These are phyloP conservation scores for Cercospora janseana DNA, from an alignment of 2,329 filamentous ascomycete species.

Conservation along the genomic window DNA sequence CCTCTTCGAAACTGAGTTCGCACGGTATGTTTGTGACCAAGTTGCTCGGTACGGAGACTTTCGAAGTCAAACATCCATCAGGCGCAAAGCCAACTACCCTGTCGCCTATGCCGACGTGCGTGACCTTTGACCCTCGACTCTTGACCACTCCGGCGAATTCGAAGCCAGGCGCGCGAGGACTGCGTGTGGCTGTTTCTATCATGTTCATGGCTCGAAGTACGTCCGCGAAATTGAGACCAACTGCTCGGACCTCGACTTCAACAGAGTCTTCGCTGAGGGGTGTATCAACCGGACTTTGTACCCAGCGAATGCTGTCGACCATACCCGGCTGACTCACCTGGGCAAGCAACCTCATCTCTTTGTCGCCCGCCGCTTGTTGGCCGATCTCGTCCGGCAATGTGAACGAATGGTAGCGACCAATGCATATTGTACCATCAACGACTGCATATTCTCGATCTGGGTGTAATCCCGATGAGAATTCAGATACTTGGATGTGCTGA, in stretches of 20 bases:
- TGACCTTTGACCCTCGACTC: constrained; percentile 32
- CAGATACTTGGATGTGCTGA: no score
- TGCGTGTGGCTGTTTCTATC: constrained; percentile 7
- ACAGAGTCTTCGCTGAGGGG: background rate
- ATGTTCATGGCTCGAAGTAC: constrained; percentile 10
- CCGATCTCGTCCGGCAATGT: no score
- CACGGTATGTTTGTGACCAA: constrained; percentile 19
- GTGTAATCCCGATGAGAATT: no score
- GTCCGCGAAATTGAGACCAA: constrained; percentile 25
- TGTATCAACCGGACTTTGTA: background rate
- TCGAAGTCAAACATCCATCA: constrained; percentile 17
- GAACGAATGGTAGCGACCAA: no score
- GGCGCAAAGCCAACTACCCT: constrained; percentile 21
- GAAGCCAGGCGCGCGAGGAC: constrained; percentile 33
- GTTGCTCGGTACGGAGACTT: background rate
- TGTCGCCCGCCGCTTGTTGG: no score
- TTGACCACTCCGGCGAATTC: constrained; percentile 39
- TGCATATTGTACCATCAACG: no score
- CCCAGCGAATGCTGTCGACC: no score
- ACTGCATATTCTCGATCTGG: no score
- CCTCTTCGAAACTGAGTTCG: constrained; percentile 23
- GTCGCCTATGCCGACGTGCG: constrained; percentile 28
- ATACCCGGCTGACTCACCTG: no score
- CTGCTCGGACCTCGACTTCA: constrained; percentile 23
- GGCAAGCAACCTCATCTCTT: no score